These are phyloP conservation scores for Sporormia fimetaria DNA, from an alignment of 495 filamentous ascomycete genomes.

Conservation along the genomic window DNA sequence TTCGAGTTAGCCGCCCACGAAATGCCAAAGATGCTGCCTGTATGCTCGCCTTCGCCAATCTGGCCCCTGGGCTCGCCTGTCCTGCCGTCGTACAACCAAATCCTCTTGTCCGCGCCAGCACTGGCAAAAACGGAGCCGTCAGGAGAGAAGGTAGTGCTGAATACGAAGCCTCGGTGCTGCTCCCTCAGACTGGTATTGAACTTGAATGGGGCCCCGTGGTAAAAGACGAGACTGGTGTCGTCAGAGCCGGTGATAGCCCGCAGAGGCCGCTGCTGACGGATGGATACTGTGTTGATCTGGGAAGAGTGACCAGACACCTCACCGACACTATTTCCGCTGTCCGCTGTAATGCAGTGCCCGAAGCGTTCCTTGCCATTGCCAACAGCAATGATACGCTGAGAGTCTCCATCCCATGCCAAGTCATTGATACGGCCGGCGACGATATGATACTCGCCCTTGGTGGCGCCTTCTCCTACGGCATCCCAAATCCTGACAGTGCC, in stretches of 20 bases:
- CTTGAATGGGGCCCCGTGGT: conserved; percentile 89
- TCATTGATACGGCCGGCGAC: conserved; percentile 93
- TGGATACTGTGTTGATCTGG: conserved; percentile 79
- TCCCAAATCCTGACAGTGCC: conserved; percentile 89
- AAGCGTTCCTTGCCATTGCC: conserved; percentile 89
- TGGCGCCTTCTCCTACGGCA: conserved; percentile 51
- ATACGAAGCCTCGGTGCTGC: conserved; percentile 77
- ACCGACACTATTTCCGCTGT: conserved; percentile 90
- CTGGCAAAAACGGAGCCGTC: conserved; percentile 76
- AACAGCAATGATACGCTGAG: conserved; percentile 89
- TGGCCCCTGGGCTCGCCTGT: conserved; percentile 69
- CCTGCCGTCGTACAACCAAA: conserved; percentile 92
- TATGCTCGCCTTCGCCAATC: conserved; percentile 75
- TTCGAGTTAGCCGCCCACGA: conserved; percentile 86
- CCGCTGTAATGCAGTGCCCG: conserved; percentile 89
- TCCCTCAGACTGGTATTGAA: conserved; percentile 67
- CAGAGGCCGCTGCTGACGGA: conserved; percentile 78
- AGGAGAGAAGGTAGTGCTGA: conserved; percentile 80
- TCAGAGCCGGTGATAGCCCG: conserved; percentile 85
- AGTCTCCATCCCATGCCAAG: conserved; percentile 94
- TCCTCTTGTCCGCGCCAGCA: conserved; percentile 77
- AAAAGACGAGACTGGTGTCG: conserved; percentile 79
- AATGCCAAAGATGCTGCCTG: conserved; percentile 82
- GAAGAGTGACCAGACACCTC: conserved; percentile 85
- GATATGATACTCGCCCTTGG: conserved; percentile 81